Conservation (phyloP, 306 rosid species). For the Begonia fuchsioides region DNA sequence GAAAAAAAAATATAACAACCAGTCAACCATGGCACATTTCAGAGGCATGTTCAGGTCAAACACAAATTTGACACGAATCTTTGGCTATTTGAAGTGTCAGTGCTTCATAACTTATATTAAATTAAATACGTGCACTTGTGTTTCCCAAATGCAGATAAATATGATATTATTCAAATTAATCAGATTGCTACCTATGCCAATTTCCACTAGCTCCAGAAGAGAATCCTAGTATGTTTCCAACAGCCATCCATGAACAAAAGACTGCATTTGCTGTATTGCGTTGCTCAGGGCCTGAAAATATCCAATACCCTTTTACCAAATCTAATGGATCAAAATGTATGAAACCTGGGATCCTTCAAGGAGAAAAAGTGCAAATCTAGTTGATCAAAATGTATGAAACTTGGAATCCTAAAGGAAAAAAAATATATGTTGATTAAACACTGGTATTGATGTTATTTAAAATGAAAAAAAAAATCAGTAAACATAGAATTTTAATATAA, state of each 20-base stretch:
- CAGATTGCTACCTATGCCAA: conserved; percentile 66
- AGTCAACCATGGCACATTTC: too few species aligned
- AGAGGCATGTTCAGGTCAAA: too few species aligned
- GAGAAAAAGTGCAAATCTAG: background rate
- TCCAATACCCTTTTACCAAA: too few species aligned
- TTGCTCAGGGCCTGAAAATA: conserved; percentile 70
- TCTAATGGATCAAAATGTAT: too few species aligned
- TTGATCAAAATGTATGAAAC: background rate
- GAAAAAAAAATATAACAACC: too few species aligned
- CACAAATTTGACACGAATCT: too few species aligned
- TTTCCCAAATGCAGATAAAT: conserved; percentile 4
- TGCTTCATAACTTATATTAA: too few species aligned
- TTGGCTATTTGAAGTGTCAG: too few species aligned
- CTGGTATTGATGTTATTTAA: too few species aligned
- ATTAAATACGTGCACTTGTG: too few species aligned
- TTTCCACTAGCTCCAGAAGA: conserved; percentile 93
- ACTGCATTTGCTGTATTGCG: conserved; percentile 82
- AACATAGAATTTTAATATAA: too few species aligned
- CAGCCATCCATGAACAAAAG: conserved; percentile 99
- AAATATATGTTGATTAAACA: conserved; percentile 9
- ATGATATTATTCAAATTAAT: conserved; percentile 7
- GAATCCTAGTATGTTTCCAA: conserved; percentile 91
- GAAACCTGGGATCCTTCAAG: background rate
- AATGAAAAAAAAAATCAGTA: too few species aligned
- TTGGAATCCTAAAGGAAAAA: background rate